Base-by-base conservation (phyloP, 2,329 filamentous ascomycete species). In the Colletotrichum sp. region DNA sequence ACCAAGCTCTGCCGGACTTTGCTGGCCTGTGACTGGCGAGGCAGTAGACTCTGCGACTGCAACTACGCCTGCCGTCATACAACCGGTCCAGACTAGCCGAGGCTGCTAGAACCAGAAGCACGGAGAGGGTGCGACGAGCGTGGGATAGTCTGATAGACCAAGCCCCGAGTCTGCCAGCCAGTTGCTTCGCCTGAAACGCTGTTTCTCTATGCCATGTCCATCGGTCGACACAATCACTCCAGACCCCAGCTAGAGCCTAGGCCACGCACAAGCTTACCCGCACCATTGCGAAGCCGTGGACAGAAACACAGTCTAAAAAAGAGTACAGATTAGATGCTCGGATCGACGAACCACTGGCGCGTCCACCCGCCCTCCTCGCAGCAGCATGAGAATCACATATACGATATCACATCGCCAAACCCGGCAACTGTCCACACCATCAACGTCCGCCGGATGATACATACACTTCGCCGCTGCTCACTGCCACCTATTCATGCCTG, bases 291-390 rank as follows among this genome's bases (percentile, higher is more conserved):
- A 70, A n/a, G 57, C 27, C 27, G 36, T 59, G 36, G 19, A 52
- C 12, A 30, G 36, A 30, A 44, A 69, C 55, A 62, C 55, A 19
- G n/a, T 49, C 55, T 49, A 27, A 32, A 57, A 49, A 62, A 32
- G 27, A 25, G 55, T 34, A 49, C 19, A 64, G 73, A 73, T 59
- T 59, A 34, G n/a, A 52, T 62, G 64, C 52, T 69, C 55, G 65
- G 73, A 65, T 73, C 70, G 57, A 69, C 57, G 70, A 72, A 63
- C 57, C 32, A 55, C 69, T 65, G 64, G 63, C 36, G 49, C 62
- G 36, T 39, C 55, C 52, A 30, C 55, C 25, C 68, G 25, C 34
- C n/a, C n/a, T 30, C 62, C 49, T 44, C 68, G 61, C n/a, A 75
- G 39, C 61, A 71, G 36, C 61, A 36, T 59, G 69, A 25, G 36